Percentiles rank a stretch among this genome's conserved stretches.
These are phyloP conservation scores for Trypanosoma lewisi DNA, from an alignment of 208 protist genomes.

Conservation along the genomic window DNA sequence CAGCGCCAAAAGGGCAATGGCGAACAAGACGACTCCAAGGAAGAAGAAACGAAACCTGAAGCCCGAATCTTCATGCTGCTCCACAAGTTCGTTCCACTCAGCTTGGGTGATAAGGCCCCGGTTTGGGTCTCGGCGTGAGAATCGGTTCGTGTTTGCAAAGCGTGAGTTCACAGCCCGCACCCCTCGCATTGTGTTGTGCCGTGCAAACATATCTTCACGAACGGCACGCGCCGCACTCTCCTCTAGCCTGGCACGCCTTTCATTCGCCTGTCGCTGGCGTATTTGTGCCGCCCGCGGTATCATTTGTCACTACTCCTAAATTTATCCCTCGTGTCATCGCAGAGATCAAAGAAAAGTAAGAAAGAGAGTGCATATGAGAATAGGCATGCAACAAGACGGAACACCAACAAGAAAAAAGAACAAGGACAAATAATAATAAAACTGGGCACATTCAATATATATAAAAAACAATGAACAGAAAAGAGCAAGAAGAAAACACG, in stretches of 20 bases:
- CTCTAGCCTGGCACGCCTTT: constrained; percentile 46
- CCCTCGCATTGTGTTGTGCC: constrained; percentile 24
- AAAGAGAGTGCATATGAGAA: constrained; percentile 2
- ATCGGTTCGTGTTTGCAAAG: constrained; percentile 27
- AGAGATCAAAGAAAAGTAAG: constrained; percentile 2
- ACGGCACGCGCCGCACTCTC: constrained; percentile 51
- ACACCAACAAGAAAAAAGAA: constrained; percentile 3
- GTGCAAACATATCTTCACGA: constrained; percentile 35
- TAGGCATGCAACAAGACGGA: constrained; percentile 10
- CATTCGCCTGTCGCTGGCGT: constrained; percentile 73
- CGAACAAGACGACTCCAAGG: constrained; percentile 43
- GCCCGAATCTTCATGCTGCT: constrained; percentile 73
- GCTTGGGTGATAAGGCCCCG: constrained; percentile 70
- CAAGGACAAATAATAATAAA: not conserved
- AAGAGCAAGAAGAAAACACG: constrained; percentile 3
- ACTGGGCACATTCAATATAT: not conserved
- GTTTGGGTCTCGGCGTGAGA: constrained; percentile 54
- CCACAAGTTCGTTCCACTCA: constrained; percentile 79
- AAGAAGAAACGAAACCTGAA: constrained; percentile 67
- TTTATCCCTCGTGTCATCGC: not conserved
- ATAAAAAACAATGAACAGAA: constrained; percentile 2
- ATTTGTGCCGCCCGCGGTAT: constrained; percentile 69
- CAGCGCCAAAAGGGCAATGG: constrained; percentile 47
- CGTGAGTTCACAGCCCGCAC: constrained; percentile 16
- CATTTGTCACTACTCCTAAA: constrained; percentile 30